Percentiles rank a stretch among this genome's conserved stretches.
Conservation (phyloP, 2,329 filamentous ascomycete species). For the Alternaria postmessia region DNA sequence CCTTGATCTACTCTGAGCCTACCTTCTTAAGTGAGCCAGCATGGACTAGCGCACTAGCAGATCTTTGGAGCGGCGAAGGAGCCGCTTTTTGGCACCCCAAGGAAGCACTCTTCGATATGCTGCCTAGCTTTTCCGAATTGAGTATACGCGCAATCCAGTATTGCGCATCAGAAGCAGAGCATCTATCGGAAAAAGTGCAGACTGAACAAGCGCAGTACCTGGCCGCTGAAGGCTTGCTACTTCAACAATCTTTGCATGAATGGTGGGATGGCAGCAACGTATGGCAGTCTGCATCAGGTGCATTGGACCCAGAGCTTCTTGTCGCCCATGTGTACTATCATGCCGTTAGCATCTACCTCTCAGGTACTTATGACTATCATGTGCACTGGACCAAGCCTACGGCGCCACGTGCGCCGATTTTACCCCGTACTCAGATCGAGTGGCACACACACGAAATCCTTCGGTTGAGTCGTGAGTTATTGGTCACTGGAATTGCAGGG, state of each 20-base stretch:
- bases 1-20: conserved; percentile 34
- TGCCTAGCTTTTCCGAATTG: conserved; percentile 32
- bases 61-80: conserved; percentile 25
- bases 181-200: neutral
- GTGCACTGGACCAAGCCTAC: conserved; percentile 21
- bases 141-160: conserved; percentile 25
- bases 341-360: conserved; percentile 40
- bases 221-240: conserved; percentile 28
- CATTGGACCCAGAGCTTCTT: conserved; percentile 23
- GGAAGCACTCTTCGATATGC: conserved; percentile 37
- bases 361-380: conserved; percentile 40
- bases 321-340: conserved; percentile 32
- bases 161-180: conserved; percentile 2
- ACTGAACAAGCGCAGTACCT: conserved; percentile 9
- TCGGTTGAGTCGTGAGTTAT: conserved; percentile 20
- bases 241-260: conserved; percentile 24
- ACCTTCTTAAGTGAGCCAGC: conserved; percentile 31
- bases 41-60: conserved; percentile 28
- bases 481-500: conserved; percentile 29
- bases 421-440: conserved; percentile 20
- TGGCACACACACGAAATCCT: conserved; percentile 33
- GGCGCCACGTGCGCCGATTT: conserved; percentile 22
- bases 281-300: conserved; percentile 18
- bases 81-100: conserved; percentile 32
- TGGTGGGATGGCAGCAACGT: conserved; percentile 24